These are phyloP conservation scores for Azolla pinnata DNA, from an alignment of 75 land plant species.

Conservation along the genomic window DNA sequence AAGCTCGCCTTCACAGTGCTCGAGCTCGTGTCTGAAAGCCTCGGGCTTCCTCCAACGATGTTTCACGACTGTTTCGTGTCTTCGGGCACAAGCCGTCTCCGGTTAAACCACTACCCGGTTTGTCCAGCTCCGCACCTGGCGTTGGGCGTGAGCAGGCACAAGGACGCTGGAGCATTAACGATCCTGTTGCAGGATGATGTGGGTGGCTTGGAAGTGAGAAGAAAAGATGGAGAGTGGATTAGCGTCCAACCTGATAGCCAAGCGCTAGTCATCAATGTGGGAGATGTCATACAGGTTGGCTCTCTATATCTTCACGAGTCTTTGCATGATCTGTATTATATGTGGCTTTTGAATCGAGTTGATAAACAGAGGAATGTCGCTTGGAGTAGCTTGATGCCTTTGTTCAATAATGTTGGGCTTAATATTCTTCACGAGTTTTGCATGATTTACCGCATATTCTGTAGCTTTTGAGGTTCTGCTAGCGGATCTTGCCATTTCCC, in stretches of 20 bases:
- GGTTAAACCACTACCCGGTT: conserved; percentile 71
- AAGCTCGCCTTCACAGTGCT: conserved; percentile 48
- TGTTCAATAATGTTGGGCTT: too few species aligned
- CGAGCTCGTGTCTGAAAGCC: conserved; percentile 45
- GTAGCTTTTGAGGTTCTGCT: too few species aligned
- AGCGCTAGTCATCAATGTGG: conserved; percentile 65
- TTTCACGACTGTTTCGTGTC: conserved; percentile 34
- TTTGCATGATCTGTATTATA: neutral
- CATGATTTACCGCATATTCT: too few species aligned
- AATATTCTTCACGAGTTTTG: too few species aligned
- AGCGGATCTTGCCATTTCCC: too few species aligned
- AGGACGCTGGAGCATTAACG: conserved; percentile 60
- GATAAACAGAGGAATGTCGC: too few species aligned
- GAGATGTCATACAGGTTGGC: conserved; percentile 66
- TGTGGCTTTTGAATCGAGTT: conserved; percentile 2
- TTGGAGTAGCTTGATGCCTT: too few species aligned
- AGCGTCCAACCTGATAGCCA: conserved; percentile 48
- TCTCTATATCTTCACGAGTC: neutral
- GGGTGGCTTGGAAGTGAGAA: conserved; percentile 56
- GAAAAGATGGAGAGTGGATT: conserved; percentile 71
- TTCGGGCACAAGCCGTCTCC: conserved; percentile 29
- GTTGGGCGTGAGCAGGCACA: conserved; percentile 71
- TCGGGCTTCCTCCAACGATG: conserved; percentile 34
- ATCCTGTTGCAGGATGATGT: conserved; percentile 65
- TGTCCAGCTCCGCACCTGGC: conserved; percentile 67